Conservation (phyloP, 2,329 filamentous ascomycete genomes). For the Beauveria australis region DNA sequence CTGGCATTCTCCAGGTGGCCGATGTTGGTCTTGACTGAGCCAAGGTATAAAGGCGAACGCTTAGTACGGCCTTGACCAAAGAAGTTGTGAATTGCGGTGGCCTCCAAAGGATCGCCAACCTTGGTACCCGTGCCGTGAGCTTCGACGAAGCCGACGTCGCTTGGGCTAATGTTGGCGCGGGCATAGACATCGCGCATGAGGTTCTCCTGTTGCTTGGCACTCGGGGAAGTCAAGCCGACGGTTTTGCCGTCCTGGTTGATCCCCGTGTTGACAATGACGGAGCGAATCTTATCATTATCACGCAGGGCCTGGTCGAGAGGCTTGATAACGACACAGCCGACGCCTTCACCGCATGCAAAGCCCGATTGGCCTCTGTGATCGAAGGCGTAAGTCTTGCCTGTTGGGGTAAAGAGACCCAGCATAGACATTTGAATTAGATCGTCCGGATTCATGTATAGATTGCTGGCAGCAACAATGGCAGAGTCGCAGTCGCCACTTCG, state of each 20-base stretch:
- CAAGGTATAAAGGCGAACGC: constrained; percentile 36
- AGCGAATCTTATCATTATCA: constrained; percentile 46
- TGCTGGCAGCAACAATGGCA: constrained; percentile 40
- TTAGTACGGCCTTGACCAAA: constrained; percentile 31
- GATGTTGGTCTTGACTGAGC: constrained; percentile 43
- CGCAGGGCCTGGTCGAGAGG: constrained; percentile 43
- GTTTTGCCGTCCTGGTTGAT: constrained; percentile 49
- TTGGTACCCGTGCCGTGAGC: constrained; percentile 50
- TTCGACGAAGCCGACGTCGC: constrained; percentile 32
- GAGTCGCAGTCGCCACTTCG: constrained; percentile 35
- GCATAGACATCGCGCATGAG: constrained; percentile 31
- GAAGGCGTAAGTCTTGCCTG: constrained; percentile 40
- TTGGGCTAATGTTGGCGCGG: constrained; percentile 20
- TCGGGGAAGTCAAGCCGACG: constrained; percentile 44
- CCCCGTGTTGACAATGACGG: constrained; percentile 41
- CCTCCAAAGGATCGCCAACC: constrained; percentile 49
- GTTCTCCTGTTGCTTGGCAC: constrained; percentile 35
- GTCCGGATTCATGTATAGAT: constrained; percentile 39
- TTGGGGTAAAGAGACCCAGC: constrained; percentile 35
- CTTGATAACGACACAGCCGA: constrained; percentile 48
- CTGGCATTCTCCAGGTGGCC: constrained; percentile 45
- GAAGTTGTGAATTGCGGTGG: constrained; percentile 36
- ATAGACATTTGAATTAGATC: constrained; percentile 23
- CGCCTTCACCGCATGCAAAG: constrained; percentile 54
- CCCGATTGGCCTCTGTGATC: constrained; percentile 30